A percentile compares a stretch with the other conserved stretches of the same genome.
phyloP scores from a whole-genome alignment of 2,329 filamentous ascomycete genomes.

The Sphaceloma murrayae region DNA sequence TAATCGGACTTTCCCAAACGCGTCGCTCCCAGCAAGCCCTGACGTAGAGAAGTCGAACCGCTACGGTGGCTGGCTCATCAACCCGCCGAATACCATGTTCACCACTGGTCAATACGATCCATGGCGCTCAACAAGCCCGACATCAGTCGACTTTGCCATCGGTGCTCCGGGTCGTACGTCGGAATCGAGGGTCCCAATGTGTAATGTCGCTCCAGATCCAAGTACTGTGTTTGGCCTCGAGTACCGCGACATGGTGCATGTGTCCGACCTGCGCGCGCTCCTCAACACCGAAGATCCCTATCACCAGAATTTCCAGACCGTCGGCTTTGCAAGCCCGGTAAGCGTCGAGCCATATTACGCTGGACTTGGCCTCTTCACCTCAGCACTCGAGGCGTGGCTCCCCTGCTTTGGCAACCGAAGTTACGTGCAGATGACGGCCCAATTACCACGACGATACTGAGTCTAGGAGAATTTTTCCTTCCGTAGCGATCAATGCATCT shows the following conservation, averaged over 20 bases:
- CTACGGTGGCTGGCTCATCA: constrained; percentile 22
- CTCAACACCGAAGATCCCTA: constrained; percentile 17
- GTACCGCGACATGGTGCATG: constrained; percentile 20
- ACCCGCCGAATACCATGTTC: constrained; percentile 22
- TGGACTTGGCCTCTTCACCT: constrained; percentile 19
- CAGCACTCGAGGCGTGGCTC: constrained; percentile 21
- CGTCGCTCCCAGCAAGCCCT: constrained; percentile 16
- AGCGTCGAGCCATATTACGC: constrained; percentile 18
- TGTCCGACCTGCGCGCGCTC: constrained; percentile 19
- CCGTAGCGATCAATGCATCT: not conserved
- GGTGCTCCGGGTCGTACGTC: constrained; percentile 19
- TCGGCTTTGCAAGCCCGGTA: constrained; percentile 16
- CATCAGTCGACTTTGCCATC: constrained; percentile 17
- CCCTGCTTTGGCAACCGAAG: constrained; percentile 20
- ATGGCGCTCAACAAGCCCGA: constrained; percentile 20
- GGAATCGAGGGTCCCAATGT: constrained; percentile 17
- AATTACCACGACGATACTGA: not conserved
- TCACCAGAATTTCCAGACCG: constrained; percentile 18
- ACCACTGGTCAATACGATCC: constrained; percentile 20
- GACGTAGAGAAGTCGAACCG: constrained; percentile 18
- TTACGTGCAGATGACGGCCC: constrained; percentile 8
- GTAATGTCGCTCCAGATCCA: constrained; percentile 18
- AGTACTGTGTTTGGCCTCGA: constrained; percentile 20
- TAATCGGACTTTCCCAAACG: constrained; percentile 18
- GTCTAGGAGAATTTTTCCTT: no score